Conservation (phyloP, 2,329 filamentous ascomycete species). For the Stachybotrys elegans region DNA sequence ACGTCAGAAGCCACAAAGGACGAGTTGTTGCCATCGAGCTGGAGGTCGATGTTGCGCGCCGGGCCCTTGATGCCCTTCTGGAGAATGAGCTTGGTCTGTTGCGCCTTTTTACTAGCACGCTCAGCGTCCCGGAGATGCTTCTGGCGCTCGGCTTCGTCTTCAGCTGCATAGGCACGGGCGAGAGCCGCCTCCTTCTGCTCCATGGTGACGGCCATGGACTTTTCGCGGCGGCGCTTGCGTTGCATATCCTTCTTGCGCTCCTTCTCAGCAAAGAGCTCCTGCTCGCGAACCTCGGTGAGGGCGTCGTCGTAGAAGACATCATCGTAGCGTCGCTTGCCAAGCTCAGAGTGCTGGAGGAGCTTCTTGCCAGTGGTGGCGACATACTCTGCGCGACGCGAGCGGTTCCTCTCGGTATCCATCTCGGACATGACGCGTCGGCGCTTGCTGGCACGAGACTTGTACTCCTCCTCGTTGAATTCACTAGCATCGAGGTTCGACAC, state of each 20-base stretch:
- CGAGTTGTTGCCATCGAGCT: slow-evolving; percentile 81
- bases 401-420: slow-evolving; percentile 59
- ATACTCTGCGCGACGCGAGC: slow-evolving; percentile 57
- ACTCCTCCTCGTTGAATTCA: slow-evolving; percentile 40
- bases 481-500: slow-evolving; percentile 40
- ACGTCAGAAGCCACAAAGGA: slow-evolving; percentile 69
- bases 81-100: slow-evolving; percentile 81
- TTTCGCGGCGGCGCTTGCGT: slow-evolving; percentile 89
- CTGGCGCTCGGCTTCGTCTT: slow-evolving; percentile 76
- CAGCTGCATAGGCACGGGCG: slow-evolving; percentile 69
- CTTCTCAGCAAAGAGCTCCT: slow-evolving; percentile 90
- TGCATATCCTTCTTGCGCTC: slow-evolving; percentile 99
- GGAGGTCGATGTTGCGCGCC: slow-evolving; percentile 65
- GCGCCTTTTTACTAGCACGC: slow-evolving; percentile 86
- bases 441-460: slow-evolving; percentile 57
- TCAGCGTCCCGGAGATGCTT: slow-evolving; percentile 82
- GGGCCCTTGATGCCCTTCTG: slow-evolving; percentile 82
- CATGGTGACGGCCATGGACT: slow-evolving; percentile 89
- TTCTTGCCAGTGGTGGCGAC: slow-evolving; percentile 53
- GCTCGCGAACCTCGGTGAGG: slow-evolving; percentile 79
- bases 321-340: slow-evolving; percentile 72
- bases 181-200: slow-evolving; percentile 84
- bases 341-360: slow-evolving; percentile 62
- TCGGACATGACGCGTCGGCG: slow-evolving; percentile 62
- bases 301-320: slow-evolving; percentile 75